Evolutionary conservation across 2,329 filamentous ascomycete species (phyloP), one percentile per base, ranked within the genome.

Genomic region (Blumeria graminis): DNA sequence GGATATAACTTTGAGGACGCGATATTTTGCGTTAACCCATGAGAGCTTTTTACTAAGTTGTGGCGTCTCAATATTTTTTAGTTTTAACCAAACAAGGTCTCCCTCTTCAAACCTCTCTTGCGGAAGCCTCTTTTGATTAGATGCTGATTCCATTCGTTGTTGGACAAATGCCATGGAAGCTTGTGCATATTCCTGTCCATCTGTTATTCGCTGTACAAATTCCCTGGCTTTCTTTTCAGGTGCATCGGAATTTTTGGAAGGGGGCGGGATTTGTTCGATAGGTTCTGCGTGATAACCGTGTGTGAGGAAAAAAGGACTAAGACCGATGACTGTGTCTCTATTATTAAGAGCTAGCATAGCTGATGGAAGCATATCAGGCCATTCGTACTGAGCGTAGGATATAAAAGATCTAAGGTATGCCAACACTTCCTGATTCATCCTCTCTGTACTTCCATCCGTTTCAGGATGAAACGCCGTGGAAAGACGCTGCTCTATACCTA

Each of bases 301-400:
- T 13, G 16, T 51, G 32, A 34, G 6, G 34, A 51, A 46, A 14
- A 51, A 51, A 13, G 48, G 18, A 11, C 48, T 51, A 33, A 33
- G 34, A 6, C 43, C 43, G 6, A 51, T 13, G n/a, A 22, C 32
- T 34, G 48, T 16, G 11, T 51, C 48, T 13, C 48, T 32, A 33
- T 51, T 51, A 13, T 33, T 51, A 3, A 51, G 48, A n/a, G 48
- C 48, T 33, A 51, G 11, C 18, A 16, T 14, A 51, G 48, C 48
- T 13, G 18, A 11, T 6, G 45, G 45, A 1, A 51, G 28, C 28
- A 93, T 63, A 96, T 96, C 3, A 92, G 89, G 0, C 92, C 92
- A 0, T 90, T 96, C 63, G 96, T 69, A 6, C 95, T 71, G 11
- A 95, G 67, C 69, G 87, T 82, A 60, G 76, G 86, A 11, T 84